A percentile compares a stretch with the other conserved stretches of the same genome.
phyloP scores from a whole-genome alignment of 1,139 yeast genomes.

The Blastobotrys ciferrii region DNA sequence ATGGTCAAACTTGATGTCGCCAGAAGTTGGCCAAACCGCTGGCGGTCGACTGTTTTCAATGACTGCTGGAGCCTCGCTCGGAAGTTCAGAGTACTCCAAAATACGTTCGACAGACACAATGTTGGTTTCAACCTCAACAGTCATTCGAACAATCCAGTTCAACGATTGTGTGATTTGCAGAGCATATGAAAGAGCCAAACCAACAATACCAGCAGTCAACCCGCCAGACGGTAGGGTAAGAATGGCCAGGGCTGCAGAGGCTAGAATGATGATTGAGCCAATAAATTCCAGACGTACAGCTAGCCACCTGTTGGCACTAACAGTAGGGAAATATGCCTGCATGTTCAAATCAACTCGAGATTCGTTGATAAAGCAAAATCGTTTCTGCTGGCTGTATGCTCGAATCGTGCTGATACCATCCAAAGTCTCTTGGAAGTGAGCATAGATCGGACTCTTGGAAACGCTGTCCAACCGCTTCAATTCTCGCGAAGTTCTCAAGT shows the following conservation, averaged over 20 bases:
- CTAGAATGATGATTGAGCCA: slow-evolving; percentile 82
- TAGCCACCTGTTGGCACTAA: slow-evolving; percentile 93
- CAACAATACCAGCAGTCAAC: slow-evolving; percentile 86
- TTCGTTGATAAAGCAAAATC: slow-evolving; percentile 75
- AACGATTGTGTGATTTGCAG: slow-evolving; percentile 88
- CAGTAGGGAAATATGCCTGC: slow-evolving; percentile 91
- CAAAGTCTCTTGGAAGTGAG: slow-evolving; percentile 74
- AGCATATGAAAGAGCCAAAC: slow-evolving; percentile 89
- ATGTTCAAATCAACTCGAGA: slow-evolving; percentile 78
- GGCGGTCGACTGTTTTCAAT: slow-evolving; percentile 70
- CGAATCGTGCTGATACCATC: slow-evolving; percentile 74
- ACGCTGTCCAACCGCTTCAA: slow-evolving; percentile 77
- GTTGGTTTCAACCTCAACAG: slow-evolving; percentile 95
- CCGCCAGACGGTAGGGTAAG: slow-evolving; percentile 63
- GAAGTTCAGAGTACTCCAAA: slow-evolving; percentile 73
- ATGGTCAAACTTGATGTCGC: slow-evolving; percentile 66
- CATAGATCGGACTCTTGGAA: slow-evolving; percentile 72
- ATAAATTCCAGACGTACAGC: slow-evolving; percentile 89
- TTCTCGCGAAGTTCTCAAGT: slow-evolving; percentile 75
- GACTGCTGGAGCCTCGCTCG: slow-evolving; percentile 78
- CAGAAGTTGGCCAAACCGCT: slow-evolving; percentile 72
- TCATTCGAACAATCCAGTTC: slow-evolving; percentile 98
- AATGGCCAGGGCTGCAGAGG: slow-evolving; percentile 81
- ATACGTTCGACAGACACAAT: slow-evolving; percentile 96
- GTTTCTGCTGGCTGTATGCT: slow-evolving; percentile 73